Percentiles rank a stretch among this genome's conserved stretches.
Conservation (phyloP, 2,329 filamentous ascomycete genomes). For the Tympanopsis confertula region DNA sequence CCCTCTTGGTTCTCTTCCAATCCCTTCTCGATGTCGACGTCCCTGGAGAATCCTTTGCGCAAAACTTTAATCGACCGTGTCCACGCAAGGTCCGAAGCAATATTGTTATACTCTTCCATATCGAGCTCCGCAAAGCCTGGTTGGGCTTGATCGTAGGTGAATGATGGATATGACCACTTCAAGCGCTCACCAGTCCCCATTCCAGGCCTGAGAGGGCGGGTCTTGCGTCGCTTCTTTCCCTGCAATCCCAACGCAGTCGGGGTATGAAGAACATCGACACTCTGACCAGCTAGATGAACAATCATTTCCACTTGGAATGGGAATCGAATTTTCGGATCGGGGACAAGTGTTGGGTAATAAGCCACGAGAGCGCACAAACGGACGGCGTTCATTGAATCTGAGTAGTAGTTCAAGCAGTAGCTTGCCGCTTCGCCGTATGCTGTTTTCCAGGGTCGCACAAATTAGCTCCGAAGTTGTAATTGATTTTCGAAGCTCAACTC, state of each 20-base stretch:
- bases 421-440: not conserved
- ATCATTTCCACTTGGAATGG: not conserved
- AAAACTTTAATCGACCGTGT: slow-evolving; percentile 38
- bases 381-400: not conserved
- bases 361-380: not conserved
- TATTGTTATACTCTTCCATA: slow-evolving; percentile 41
- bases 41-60: slow-evolving; percentile 42
- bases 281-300: not conserved
- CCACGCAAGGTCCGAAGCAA: slow-evolving; percentile 44
- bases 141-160: slow-evolving; percentile 16
- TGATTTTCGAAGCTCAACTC: not conserved
- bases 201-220: not conserved
- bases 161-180: not conserved
- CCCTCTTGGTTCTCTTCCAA: slow-evolving; percentile 42
- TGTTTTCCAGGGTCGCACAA: too few species aligned
- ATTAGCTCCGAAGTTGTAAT: too few species aligned
- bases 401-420: not conserved
- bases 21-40: slow-evolving; percentile 46
- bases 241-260: not conserved
- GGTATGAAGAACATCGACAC: not conserved
- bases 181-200: slow-evolving; percentile 1
- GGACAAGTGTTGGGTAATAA: not conserved
- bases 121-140: slow-evolving; percentile 51
- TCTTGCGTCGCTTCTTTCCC: slow-evolving; percentile 1
- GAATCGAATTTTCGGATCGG: not conserved